These are phyloP conservation scores for Phialocephala sp. DNA, from an alignment of 2,329 filamentous ascomycete genomes.

Conservation along the genomic window DNA sequence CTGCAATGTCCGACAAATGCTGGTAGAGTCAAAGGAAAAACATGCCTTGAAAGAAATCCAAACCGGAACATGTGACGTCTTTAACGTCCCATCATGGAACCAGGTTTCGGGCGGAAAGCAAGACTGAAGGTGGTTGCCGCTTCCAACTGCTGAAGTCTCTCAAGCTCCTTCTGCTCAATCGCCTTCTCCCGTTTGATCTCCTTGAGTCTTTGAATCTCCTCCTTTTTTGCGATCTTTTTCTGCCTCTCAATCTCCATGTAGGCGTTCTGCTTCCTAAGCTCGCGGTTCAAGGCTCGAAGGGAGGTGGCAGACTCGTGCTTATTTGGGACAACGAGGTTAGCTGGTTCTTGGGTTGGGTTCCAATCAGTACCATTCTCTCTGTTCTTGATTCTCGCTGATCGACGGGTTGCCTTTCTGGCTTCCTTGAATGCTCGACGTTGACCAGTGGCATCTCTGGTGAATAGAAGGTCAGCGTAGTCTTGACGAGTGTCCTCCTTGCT, in stretches of 20 bases:
- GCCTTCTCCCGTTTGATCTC: background rate
- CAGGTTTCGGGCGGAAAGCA: background rate
- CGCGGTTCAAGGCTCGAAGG: background rate
- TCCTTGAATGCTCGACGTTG: too few relatives aligned
- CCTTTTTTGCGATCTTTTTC: background rate
- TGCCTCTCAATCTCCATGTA: background rate
- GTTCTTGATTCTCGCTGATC: background rate
- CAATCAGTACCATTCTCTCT: background rate
- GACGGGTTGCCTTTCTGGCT: too few relatives aligned
- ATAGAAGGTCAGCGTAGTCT: too few relatives aligned
- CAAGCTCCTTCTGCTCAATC: background rate
- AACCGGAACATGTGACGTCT: too few relatives aligned
- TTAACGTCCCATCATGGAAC: too few relatives aligned
- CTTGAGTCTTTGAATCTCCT: background rate
- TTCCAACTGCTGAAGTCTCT: background rate
- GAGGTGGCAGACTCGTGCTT: background rate
- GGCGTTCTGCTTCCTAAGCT: background rate
- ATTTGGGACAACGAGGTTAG: background rate
- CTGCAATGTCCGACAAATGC: background rate
- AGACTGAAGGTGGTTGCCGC: background rate
- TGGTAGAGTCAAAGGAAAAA: background rate
- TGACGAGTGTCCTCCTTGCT: too few relatives aligned
- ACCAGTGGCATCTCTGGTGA: too few relatives aligned
- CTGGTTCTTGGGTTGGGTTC: background rate
- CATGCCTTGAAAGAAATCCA: background rate